These are phyloP conservation scores for Bertia moriformis DNA, from an alignment of 2,329 filamentous ascomycete genomes.

Conservation along the genomic window DNA sequence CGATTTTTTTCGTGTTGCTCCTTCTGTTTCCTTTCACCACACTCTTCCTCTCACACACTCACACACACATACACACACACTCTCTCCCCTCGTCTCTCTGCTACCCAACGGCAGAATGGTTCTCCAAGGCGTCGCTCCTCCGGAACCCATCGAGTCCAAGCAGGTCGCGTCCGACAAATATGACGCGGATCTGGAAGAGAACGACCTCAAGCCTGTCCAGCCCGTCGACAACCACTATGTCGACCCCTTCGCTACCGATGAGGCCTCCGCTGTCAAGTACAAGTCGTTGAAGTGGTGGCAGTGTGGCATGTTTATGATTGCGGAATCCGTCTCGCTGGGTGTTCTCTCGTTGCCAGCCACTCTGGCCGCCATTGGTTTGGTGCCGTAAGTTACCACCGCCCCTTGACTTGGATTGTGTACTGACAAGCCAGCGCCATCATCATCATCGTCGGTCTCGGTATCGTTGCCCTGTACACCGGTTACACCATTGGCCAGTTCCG, in stretches of 20 bases:
- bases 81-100: too few relatives aligned
- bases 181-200: too few relatives aligned
- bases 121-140: too few relatives aligned
- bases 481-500: slow-evolving; percentile 47
- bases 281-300: slow-evolving; percentile 20
- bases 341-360: slow-evolving; percentile 37
- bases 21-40: too few relatives aligned
- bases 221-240: background rate
- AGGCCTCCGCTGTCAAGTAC: slow-evolving; percentile 1
- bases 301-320: slow-evolving; percentile 29
- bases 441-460: slow-evolving; percentile 33
- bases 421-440: slow-evolving; percentile 21
- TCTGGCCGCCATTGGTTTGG: slow-evolving; percentile 32
- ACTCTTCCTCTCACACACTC: too few relatives aligned
- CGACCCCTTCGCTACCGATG: background rate
- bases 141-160: too few relatives aligned
- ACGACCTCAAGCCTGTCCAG: background rate
- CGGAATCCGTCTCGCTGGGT: slow-evolving; percentile 42
- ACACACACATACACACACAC: too few relatives aligned
- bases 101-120: too few relatives aligned
- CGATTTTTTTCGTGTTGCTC: too few relatives aligned
- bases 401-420: slow-evolving; percentile 38
- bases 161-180: too few relatives aligned
- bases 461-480: slow-evolving; percentile 43
- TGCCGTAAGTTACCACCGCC: slow-evolving; percentile 29